Evolutionary conservation across 2,329 filamentous ascomycete species (phyloP).

Genomic region (Pseudogymnoascus pannorum): DNA sequence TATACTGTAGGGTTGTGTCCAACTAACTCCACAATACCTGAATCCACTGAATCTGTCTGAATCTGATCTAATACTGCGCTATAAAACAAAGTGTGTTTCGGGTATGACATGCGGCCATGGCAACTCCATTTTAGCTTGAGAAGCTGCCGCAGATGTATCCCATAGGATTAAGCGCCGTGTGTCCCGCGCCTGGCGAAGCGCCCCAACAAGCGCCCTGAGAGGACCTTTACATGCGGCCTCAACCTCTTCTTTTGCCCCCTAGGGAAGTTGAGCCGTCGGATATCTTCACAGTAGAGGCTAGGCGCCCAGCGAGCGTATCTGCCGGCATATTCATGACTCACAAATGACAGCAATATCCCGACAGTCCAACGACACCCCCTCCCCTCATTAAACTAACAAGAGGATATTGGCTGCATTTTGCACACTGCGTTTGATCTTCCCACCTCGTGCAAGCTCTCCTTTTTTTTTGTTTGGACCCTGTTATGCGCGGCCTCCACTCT

Average conservation of each 20-base stretch:
- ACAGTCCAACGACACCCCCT: not conserved
- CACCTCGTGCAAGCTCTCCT: not conserved
- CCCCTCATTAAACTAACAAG: slow-evolving; percentile 4
- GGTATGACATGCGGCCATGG: slow-evolving; percentile 6
- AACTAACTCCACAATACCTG: slow-evolving; percentile 9
- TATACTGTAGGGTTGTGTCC: slow-evolving; percentile 5
- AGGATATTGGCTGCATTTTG: not conserved
- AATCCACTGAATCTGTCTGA: not conserved
- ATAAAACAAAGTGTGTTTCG: slow-evolving; percentile 9
- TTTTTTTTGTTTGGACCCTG: not conserved
- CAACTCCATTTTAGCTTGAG: not conserved
- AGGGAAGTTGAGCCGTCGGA: not conserved
- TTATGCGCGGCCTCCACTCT: slow-evolving; percentile 34
- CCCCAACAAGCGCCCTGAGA: not conserved
- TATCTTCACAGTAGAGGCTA: not conserved
- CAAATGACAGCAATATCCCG: not conserved
- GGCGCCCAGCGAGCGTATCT: not conserved
- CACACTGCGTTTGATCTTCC: not conserved
- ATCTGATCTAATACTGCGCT: slow-evolving; percentile 5
- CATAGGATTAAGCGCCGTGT: not conserved
- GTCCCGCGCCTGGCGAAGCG: slow-evolving; percentile 3
- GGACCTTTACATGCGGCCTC: not conserved
- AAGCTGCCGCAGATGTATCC: not conserved
- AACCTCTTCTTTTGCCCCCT: not conserved
- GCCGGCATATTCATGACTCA: not conserved